Base-by-base conservation (phyloP, 192 early-diverging fungal species). In the Phlyctochytrium planicorne region DNA sequence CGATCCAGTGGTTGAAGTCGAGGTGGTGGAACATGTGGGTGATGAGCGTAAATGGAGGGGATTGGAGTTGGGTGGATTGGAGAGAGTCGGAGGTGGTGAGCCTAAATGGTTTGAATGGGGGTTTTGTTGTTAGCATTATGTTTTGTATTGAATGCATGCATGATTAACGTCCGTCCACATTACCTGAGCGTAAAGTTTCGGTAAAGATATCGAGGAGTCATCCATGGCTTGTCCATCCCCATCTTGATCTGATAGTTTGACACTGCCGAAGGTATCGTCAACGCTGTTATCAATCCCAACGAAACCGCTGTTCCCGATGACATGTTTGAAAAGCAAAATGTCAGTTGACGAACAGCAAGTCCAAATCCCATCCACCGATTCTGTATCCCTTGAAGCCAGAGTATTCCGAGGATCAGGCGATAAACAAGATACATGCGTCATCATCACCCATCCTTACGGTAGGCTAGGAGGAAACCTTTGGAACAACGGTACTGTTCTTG, bases 11-110 rank as follows among this genome's bases (percentile, higher is more conserved):
- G 12, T 20, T 3, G n/a, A 72, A 16, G 55, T 74, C 69, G 17
- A 33, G 17, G 62, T 74, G 72, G 34, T 71, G 61, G 68, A 74
- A 74, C 67, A 72, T 72, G 60, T 74, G 72, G 17, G 68, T 71
- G 27, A 70, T 24, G 47, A 65, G 30, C 10, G 72, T 74, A 68
- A 71, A 59, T 33, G 34, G 14, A 23, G 62, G 69, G 35, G 59
- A n/a, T n/a, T n/a, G n/a, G n/a, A n/a, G n/a, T n/a, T n/a, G n/a
- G n/a, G n/a, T n/a, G n/a, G n/a, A 59, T 50, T 62, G 29, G 20
- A 69, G 60, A n/a, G 34, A 31, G 36, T 60, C 59, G 33, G 68
- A 63, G 34, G 55, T 61, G 6, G 36, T 53, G 37, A 69, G 34
- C 33, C 65, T 67, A 16, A 59, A 20, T n/a, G 36, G 47, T n/a